phyloP scores from a whole-genome alignment of 225 moss, liverwort and hornwort genomes.

The Polytrichum commune region DNA sequence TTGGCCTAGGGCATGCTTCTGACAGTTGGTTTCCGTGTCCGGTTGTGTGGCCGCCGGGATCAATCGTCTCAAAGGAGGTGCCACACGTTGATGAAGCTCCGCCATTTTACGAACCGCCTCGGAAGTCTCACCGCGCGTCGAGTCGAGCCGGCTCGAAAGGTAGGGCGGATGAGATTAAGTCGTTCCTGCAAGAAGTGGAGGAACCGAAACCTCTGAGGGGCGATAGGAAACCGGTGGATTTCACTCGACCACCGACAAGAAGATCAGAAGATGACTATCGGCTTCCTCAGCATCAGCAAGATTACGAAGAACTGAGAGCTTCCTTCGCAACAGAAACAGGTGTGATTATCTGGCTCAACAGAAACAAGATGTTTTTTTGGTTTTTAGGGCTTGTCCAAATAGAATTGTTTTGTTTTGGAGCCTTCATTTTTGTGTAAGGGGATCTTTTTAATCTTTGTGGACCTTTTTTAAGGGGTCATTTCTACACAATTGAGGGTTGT shows the following conservation, averaged over 20 bases:
- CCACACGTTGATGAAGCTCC: conserved; percentile 16
- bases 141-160: conserved; percentile 47
- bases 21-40: conserved; percentile 67
- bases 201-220: conserved; percentile 32
- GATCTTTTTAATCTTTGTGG: too few species aligned
- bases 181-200: conserved; percentile 23
- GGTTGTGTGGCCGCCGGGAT: conserved; percentile 44
- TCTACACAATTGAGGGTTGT: too few species aligned
- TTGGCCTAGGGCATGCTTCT: conserved; percentile 47
- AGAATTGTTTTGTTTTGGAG: too few species aligned
- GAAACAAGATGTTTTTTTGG: too few species aligned
- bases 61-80: neutral
- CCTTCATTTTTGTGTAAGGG: too few species aligned
- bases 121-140: conserved; percentile 38
- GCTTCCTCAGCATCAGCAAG: conserved; percentile 27
- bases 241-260: conserved; percentile 5
- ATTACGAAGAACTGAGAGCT: conserved; percentile 13
- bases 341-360: neutral
- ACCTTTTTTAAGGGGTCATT: too few species aligned
- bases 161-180: conserved; percentile 39
- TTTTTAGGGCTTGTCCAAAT: too few species aligned
- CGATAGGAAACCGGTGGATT: conserved; percentile 28
- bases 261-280: conserved; percentile 43
- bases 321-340: conserved; percentile 18
- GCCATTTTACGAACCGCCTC: conserved; percentile 21